These are phyloP conservation scores for Amanita fuliginea DNA, from an alignment of 768 basidiomycete genomes.

Conservation along the genomic window DNA sequence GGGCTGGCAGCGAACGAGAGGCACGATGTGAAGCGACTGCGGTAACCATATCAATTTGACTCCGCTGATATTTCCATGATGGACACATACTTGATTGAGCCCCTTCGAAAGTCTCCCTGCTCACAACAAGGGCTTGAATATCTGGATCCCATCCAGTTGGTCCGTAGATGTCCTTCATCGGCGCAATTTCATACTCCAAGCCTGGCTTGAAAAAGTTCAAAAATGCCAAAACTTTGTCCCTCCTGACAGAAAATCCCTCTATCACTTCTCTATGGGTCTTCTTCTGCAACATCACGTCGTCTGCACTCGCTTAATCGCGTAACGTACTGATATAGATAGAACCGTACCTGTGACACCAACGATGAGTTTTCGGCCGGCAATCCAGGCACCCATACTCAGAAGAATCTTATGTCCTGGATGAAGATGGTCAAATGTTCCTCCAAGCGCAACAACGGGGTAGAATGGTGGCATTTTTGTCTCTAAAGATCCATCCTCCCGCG, in stretches of 20 bases:
- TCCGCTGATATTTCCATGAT: background rate
- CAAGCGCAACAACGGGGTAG: conserved; percentile 71
- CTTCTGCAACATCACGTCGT: conserved; percentile 55
- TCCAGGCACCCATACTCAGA: conserved; percentile 83
- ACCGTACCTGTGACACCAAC: conserved; percentile 74
- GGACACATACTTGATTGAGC: conserved; percentile 54
- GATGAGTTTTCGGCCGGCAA: conserved; percentile 70
- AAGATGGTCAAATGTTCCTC: conserved; percentile 97
- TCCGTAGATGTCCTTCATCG: conserved; percentile 80
- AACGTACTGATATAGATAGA: background rate
- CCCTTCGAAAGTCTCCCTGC: conserved; percentile 76
- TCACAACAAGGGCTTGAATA: conserved; percentile 88
- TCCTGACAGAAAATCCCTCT: conserved; percentile 49
- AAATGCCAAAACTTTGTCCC: conserved; percentile 51
- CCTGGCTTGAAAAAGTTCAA: conserved; percentile 58
- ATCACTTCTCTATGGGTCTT: conserved; percentile 65
- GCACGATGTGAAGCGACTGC: conserved; percentile 55
- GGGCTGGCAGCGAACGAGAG: conserved; percentile 42
- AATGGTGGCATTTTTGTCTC: conserved; percentile 14
- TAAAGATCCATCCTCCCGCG: conserved; percentile 7
- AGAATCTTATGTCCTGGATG: conserved; percentile 97
- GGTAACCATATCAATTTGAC: background rate
- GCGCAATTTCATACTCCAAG: conserved; percentile 55
- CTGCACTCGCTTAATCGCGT: conserved; percentile 22
- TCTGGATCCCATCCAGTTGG: conserved; percentile 83